Evolutionary conservation across 345 rosid genomes (phyloP).

Genomic region (Lumnitzera racemosa): DNA sequence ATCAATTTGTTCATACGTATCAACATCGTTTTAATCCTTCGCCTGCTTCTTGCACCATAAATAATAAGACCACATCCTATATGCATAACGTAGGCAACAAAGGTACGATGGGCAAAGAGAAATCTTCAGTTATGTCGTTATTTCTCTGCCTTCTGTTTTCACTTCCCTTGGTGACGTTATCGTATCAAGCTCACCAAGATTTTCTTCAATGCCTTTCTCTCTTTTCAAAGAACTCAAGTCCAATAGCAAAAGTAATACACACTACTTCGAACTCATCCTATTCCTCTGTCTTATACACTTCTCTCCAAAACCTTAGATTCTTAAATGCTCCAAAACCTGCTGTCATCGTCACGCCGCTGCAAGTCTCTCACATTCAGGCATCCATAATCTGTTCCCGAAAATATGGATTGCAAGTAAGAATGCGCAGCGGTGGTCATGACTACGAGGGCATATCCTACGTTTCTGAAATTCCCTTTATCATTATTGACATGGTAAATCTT

Average conservation of each 20-base stretch:
- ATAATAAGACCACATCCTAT: no score
- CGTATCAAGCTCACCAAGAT: not conserved
- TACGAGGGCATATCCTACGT: constrained; percentile 47
- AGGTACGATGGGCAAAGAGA: no score
- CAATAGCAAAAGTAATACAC: constrained; percentile 10
- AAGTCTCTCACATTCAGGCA: constrained; percentile 31
- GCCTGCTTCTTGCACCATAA: no score
- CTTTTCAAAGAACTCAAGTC: not conserved
- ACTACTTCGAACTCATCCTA: constrained; percentile 8
- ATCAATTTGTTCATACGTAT: no score
- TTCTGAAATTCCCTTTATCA: constrained; percentile 28
- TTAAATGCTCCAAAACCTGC: constrained; percentile 19
- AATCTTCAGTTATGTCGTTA: no score
- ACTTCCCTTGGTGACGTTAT: no score
- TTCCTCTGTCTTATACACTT: constrained; percentile 3
- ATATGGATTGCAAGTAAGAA: constrained; percentile 24
- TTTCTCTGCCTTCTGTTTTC: no score
- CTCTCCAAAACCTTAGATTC: constrained; percentile 9
- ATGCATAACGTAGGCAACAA: no score
- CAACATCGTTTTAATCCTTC: no score
- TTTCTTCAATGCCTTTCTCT: constrained; percentile 15
- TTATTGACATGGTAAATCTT: constrained; percentile 39
- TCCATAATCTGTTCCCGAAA: constrained; percentile 27
- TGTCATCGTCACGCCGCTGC: constrained; percentile 26
- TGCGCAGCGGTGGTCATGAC: constrained; percentile 55